These are phyloP conservation scores for Hura crepitans DNA, from an alignment of 441 rosid species.

Conservation along the genomic window DNA sequence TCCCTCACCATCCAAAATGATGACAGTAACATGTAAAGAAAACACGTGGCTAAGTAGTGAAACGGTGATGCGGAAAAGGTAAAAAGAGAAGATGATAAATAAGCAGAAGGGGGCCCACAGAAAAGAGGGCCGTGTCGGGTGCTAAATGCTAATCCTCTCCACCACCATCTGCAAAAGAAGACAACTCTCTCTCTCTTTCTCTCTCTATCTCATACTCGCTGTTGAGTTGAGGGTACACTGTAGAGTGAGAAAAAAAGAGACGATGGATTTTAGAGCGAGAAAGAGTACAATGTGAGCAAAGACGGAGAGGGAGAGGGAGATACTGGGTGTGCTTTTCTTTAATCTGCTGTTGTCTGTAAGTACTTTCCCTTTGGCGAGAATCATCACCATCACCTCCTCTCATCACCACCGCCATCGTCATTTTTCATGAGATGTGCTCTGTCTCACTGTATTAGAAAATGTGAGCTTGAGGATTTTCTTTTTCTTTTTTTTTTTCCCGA, in stretches of 20 bases:
- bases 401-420: not conserved
- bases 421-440: not conserved
- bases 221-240: not conserved
- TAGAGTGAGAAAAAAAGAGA: conserved; percentile 1
- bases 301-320: not conserved
- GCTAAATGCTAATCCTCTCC: conserved; percentile 18
- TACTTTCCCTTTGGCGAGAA: conserved; percentile 1
- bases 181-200: conserved; percentile 2
- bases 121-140: conserved; percentile 31
- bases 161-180: conserved; percentile 27
- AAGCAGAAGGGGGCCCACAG: conserved; percentile 21
- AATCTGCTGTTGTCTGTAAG: not conserved
- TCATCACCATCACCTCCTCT: not conserved
- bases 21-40: not conserved
- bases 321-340: conserved; percentile 8
- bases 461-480: not conserved
- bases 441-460: not conserved
- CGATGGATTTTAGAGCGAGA: not conserved
- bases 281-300: conserved; percentile 11
- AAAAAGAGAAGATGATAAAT: no score
- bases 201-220: not conserved
- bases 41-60: not conserved
- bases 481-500: not conserved
- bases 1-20: conserved; percentile 1
- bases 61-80: not conserved